These are phyloP conservation scores for Cryptococcus amylolentus DNA, from an alignment of 1,284 basidiomycete species.

Conservation along the genomic window DNA sequence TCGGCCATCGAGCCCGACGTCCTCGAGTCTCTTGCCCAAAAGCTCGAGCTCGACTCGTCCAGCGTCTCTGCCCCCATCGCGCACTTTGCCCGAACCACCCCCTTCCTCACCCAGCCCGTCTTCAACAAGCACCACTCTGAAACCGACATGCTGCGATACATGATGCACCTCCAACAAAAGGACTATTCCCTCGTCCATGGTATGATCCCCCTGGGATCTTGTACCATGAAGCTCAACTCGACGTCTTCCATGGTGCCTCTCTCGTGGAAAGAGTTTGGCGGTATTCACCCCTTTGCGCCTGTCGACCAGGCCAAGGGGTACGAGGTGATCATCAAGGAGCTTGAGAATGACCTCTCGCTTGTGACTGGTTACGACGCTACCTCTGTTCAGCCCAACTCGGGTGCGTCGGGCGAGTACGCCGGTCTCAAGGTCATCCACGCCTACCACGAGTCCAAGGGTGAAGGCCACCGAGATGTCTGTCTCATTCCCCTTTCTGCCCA, in stretches of 20 bases:
- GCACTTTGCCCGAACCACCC: slow-evolving; percentile 65
- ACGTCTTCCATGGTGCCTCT: slow-evolving; percentile 95
- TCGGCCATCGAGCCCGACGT: slow-evolving; percentile 43
- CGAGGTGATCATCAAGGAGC: slow-evolving; percentile 77
- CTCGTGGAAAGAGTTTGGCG: slow-evolving; percentile 86
- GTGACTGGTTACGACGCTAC: slow-evolving; percentile 95
- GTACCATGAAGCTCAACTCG: slow-evolving; percentile 96
- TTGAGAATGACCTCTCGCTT: slow-evolving; percentile 84
- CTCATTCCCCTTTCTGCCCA: slow-evolving; percentile 94
- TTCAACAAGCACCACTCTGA: slow-evolving; percentile 96
- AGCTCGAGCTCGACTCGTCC: slow-evolving; percentile 33
- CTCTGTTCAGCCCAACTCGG: slow-evolving; percentile 95
- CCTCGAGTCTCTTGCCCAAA: slow-evolving; percentile 44
- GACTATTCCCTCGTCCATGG: slow-evolving; percentile 92
- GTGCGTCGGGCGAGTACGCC: slow-evolving; percentile 92
- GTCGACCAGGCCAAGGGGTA: slow-evolving; percentile 88
- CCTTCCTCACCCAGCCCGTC: slow-evolving; percentile 79
- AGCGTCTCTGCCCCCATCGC: slow-evolving; percentile 51
- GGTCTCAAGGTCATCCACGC: slow-evolving; percentile 90
- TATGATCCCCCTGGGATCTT: slow-evolving; percentile 96
- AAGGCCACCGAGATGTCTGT: slow-evolving; percentile 84
- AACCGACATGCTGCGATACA: slow-evolving; percentile 96
- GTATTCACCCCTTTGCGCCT: slow-evolving; percentile 90
- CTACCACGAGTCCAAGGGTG: slow-evolving; percentile 84
- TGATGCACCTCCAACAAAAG: slow-evolving; percentile 88